Evolutionary conservation across 345 rosid genomes (phyloP).

Genomic region (Litchi chinensis): DNA sequence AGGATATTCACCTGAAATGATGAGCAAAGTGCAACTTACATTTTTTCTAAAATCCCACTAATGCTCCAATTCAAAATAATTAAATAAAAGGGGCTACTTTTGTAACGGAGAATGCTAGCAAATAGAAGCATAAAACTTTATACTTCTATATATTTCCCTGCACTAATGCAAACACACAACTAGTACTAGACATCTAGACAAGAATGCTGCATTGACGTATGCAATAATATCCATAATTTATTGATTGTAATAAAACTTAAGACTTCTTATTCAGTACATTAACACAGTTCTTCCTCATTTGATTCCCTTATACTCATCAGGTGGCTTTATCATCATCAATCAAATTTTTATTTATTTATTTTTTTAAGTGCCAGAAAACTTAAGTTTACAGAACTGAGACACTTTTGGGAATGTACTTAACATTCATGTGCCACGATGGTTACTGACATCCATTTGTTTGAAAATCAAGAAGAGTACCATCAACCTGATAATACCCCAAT

Average conservation of each 20-base stretch:
- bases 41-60: background rate
- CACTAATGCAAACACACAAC: background rate
- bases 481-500: background rate
- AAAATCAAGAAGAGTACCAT: background rate
- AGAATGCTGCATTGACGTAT: background rate
- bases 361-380: background rate
- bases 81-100: background rate
- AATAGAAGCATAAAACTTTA: background rate
- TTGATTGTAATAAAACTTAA: background rate
- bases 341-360: background rate
- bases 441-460: background rate
- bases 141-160: background rate
- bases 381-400: background rate
- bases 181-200: background rate
- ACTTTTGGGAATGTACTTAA: background rate
- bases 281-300: background rate
- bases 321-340: background rate
- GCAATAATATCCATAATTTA: background rate
- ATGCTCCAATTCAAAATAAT: background rate
- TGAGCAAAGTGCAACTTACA: background rate
- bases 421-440: background rate
- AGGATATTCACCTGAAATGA: background rate
- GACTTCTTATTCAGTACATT: background rate
- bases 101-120: background rate
- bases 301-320: background rate